These are phyloP conservation scores for Cladosporium sp. DNA, from an alignment of 2,329 filamentous ascomycete species.

Conservation along the genomic window DNA sequence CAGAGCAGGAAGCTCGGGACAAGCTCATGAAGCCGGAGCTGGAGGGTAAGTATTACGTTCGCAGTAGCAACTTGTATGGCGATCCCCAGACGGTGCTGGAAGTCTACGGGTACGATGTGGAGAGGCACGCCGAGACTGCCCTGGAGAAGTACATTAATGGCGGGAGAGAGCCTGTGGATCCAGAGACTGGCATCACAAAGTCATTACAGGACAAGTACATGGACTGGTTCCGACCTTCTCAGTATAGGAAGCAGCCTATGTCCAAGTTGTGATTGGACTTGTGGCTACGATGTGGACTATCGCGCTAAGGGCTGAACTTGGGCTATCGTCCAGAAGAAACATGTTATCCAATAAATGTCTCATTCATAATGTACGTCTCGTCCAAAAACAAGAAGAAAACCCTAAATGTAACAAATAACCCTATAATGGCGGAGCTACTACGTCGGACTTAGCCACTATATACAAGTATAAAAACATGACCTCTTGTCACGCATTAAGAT, in stretches of 20 bases:
- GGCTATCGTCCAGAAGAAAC: neutral
- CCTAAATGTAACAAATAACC: neutral
- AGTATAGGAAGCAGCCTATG: neutral
- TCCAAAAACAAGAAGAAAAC: neutral
- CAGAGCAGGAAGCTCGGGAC: constrained; percentile 34
- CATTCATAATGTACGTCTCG: neutral
- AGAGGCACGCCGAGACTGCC: constrained; percentile 33
- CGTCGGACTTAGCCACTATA: neutral
- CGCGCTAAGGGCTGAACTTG: neutral
- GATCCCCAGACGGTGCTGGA: constrained; percentile 36
- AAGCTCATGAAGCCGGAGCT: constrained; percentile 35
- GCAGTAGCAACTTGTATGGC: constrained; percentile 39
- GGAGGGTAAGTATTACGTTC: constrained; percentile 31
- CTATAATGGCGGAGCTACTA: neutral
- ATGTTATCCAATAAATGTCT: neutral
- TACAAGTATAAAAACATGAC: neutral
- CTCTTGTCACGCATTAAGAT: neutral
- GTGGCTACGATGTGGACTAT: neutral
- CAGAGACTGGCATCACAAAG: constrained; percentile 28
- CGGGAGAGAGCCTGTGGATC: constrained; percentile 24
- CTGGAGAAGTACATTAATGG: constrained; percentile 26
- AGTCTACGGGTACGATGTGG: constrained; percentile 40
- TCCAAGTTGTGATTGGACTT: constrained; percentile 1
- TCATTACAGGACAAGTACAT: constrained; percentile 31
- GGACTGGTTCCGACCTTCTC: constrained; percentile 31